Conservation (phyloP, 2,329 filamentous ascomycete species). For the Pseudocercospora fijiensis region DNA sequence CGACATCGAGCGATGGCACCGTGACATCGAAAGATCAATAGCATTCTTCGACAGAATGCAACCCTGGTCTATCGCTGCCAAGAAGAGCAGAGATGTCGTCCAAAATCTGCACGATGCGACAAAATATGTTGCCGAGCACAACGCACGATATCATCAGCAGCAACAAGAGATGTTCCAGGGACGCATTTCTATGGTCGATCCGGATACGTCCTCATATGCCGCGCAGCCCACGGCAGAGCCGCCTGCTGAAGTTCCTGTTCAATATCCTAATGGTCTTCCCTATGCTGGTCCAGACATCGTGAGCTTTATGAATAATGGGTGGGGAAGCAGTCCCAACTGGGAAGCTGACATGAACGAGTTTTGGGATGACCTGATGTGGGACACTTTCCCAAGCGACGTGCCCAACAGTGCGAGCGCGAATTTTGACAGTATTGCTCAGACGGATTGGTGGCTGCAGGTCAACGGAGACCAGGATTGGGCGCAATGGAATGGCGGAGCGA, state of each 20-base stretch:
- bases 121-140: conserved; percentile 31
- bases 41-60: conserved; percentile 46
- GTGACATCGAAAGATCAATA: conserved; percentile 44
- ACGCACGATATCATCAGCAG: conserved; percentile 29
- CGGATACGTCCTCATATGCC: not conserved
- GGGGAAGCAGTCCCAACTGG: conserved; percentile 14
- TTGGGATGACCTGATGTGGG: conserved; percentile 32
- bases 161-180: conserved; percentile 23
- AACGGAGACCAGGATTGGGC: conserved; percentile 19
- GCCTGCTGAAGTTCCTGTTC: not conserved
- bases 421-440: conserved; percentile 12
- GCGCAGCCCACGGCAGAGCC: not conserved
- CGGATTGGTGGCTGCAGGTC: conserved; percentile 22
- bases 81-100: conserved; percentile 45
- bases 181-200: conserved; percentile 10
- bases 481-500: conserved; percentile 15
- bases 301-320: conserved; percentile 6
- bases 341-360: conserved; percentile 23
- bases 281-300: not conserved
- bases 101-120: conserved; percentile 44
- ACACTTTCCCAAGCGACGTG: conserved; percentile 22
- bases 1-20: conserved; percentile 44
- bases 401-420: conserved; percentile 14
- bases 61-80: conserved; percentile 47
- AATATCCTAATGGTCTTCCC: not conserved